Evolutionary conservation across 768 basidiomycete species (phyloP), one percentile per base, ranked within the genome.

Genomic region (Lentinula edodes): DNA sequence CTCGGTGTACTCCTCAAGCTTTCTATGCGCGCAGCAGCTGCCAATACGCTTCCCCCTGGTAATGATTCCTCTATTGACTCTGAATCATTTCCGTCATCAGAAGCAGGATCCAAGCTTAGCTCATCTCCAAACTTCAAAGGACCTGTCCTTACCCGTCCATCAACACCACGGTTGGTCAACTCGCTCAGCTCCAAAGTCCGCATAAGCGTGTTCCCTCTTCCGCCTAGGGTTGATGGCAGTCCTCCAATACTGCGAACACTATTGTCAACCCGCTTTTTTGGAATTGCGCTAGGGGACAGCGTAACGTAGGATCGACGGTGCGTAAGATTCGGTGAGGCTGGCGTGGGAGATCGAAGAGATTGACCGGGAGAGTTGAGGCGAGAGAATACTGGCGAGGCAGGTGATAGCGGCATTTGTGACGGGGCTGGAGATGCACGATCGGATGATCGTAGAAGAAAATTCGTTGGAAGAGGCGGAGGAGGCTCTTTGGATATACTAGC

Each of bases 221-320:
- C 62, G 15, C 65, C 66, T 6, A 43, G 23, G 8, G 55, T 23
- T 43, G 55, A 23, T 34, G 39, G 39, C 18, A 64, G 56, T 23
- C 66, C 64, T 51, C 53, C 45, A 36, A 68, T 61, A 6, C 64
- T 64, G 8, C 67, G 69, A n/a, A 73, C 61, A 42, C 72, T 66
- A 28, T 71, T 76, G 52, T 73, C 73, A 1, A 75, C 72, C 28
- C 73, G 70, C 53, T 71, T 73, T 35, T 74, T 68, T 46, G 68
- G 66, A 46, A 64, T 61, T 6, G 68, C 61, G 51, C 69, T 62
- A 38, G 62, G 67, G 28, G 73, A 68, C 18, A 69, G 64, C 32
- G 70, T 73, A 2, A 68, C 71, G 35, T 65, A 65, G 18, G 72
- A 75, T 16, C 67, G 60, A 3, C 70, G 63, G 38, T 71, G 70